These are phyloP conservation scores for Aspergillus fumigatiaffinis DNA, from an alignment of 2,329 filamentous ascomycete genomes.

Conservation along the genomic window DNA sequence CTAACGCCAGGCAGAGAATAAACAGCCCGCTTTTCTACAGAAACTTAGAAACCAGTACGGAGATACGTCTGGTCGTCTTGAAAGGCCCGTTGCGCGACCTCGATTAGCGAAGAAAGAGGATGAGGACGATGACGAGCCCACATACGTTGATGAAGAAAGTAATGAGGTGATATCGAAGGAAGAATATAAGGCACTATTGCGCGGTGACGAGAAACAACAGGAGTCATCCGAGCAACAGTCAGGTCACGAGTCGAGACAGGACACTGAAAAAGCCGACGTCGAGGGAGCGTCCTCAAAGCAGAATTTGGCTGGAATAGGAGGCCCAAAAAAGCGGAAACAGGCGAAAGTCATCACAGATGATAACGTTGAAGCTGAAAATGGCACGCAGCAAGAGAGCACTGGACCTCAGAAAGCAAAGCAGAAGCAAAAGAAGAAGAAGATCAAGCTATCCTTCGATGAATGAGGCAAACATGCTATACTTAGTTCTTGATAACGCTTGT, in stretches of 20 bases:
- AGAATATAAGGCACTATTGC: conserved; percentile 39
- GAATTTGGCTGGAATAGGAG: conserved; percentile 39
- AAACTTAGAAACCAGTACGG: conserved; percentile 39
- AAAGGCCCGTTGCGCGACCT: conserved; percentile 34
- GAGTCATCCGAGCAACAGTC: conserved; percentile 1
- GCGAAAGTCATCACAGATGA: conserved; percentile 39
- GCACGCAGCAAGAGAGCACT: conserved; percentile 18
- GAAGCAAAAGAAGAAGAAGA: conserved; percentile 43
- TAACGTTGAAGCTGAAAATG: conserved; percentile 15
- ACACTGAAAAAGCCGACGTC: conserved; percentile 2
- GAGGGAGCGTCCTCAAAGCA: conserved; percentile 26
- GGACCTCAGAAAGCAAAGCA: conserved; percentile 33
- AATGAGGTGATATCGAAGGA: conserved; percentile 43
- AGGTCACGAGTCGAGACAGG: conserved; percentile 10
- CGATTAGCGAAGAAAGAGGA: conserved; percentile 33
- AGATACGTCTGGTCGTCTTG: conserved; percentile 31
- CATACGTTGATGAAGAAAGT: conserved; percentile 43
- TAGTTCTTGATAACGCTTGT: neutral
- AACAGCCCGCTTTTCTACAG: conserved; percentile 40
- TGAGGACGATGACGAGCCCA: conserved; percentile 41
- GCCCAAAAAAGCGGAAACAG: conserved; percentile 40
- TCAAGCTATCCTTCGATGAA: conserved; percentile 45
- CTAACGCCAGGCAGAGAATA: conserved; percentile 33
- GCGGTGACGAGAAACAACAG: conserved; percentile 18
- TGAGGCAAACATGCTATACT: conserved; percentile 14